phyloP scores from a whole-genome alignment of 73 alveolate species.

The Paramecium primaurelia region DNA sequence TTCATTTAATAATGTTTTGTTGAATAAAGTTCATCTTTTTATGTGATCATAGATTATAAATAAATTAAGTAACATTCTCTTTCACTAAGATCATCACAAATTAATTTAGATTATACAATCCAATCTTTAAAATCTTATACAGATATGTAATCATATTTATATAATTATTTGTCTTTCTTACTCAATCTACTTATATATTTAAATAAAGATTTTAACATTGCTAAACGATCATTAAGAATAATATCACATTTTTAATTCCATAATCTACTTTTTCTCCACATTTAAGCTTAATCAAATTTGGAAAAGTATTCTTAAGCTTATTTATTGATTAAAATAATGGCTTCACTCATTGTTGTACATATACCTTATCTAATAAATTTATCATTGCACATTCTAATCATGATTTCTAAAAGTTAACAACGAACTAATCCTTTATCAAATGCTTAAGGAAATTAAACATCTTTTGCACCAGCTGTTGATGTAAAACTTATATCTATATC shows the following conservation, averaged over 20 bases:
- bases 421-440: constrained; percentile 36
- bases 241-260: constrained; percentile 23
- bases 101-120: neutral
- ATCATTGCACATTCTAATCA: constrained; percentile 34
- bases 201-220: neutral
- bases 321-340: neutral
- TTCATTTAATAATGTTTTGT: constrained; percentile 31
- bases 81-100: neutral
- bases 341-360: neutral
- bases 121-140: neutral
- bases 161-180: neutral
- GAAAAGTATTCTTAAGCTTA: neutral
- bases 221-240: neutral
- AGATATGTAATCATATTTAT: neutral
- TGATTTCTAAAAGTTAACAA: constrained; percentile 1
- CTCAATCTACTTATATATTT: neutral
- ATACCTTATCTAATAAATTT: neutral
- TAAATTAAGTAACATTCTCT: neutral
- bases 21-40: constrained; percentile 1
- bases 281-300: constrained; percentile 1
- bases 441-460: neutral
- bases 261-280: constrained; percentile 30
- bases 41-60: neutral
- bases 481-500: constrained; percentile 18
- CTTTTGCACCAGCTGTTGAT: constrained; percentile 2